phyloP scores from a whole-genome alignment of 2,329 filamentous ascomycete species.

The Diaporthe citriasiana region DNA sequence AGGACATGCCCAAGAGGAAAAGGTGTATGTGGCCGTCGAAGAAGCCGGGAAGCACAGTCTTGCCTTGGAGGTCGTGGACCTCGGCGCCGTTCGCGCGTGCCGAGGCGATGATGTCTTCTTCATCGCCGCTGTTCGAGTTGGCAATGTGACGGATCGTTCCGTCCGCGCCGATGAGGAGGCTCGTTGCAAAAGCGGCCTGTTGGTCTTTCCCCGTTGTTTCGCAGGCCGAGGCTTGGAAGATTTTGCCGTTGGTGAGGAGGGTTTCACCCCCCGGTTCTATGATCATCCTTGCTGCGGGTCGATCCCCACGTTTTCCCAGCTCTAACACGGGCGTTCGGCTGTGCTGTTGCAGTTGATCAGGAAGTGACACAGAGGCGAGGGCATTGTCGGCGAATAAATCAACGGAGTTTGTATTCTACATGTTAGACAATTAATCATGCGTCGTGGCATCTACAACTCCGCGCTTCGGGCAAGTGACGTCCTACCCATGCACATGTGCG shows the following conservation, averaged over 20 bases:
- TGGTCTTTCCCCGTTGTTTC: slow-evolving; percentile 45
- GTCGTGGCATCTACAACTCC: neutral
- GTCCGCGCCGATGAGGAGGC: slow-evolving; percentile 53
- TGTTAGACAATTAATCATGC: neutral
- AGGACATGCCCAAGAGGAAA: slow-evolving; percentile 66
- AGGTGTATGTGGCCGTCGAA: slow-evolving; percentile 72
- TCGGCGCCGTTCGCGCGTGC: slow-evolving; percentile 47
- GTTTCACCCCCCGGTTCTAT: slow-evolving; percentile 43
- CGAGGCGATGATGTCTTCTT: slow-evolving; percentile 45
- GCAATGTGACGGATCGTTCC: slow-evolving; percentile 55
- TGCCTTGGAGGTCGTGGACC: slow-evolving; percentile 55
- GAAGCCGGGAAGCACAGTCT: slow-evolving; percentile 66
- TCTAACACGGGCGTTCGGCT: neutral
- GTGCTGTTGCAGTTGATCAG: neutral
- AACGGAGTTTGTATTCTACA: neutral
- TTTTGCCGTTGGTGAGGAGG: slow-evolving; percentile 62
- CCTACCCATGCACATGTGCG: slow-evolving; percentile 14
- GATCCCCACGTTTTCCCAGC: neutral
- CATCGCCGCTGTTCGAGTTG: slow-evolving; percentile 47
- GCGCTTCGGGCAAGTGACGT: neutral
- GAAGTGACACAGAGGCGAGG: neutral
- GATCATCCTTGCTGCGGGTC: slow-evolving; percentile 8
- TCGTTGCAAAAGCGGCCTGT: slow-evolving; percentile 53
- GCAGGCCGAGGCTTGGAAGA: slow-evolving; percentile 54
- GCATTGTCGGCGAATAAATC: neutral